phyloP scores from a whole-genome alignment of 208 protist genomes.

The Acanthamoeba lenticulata region DNA sequence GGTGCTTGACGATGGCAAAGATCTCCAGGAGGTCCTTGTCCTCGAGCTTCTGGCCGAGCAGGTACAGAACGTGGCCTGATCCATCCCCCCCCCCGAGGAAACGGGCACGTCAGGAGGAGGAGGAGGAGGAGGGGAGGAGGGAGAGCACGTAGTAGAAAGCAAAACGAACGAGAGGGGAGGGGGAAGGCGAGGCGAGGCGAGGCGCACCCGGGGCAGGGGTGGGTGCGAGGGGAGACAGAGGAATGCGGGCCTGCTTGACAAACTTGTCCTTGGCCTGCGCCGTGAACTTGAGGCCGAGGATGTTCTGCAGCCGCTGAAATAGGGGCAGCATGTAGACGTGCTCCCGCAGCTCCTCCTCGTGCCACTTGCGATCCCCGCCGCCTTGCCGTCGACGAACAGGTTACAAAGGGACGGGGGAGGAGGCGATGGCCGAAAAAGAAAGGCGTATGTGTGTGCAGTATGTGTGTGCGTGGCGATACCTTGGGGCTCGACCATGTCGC shows the following conservation, averaged over 20 bases:
- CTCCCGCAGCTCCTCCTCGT: neutral
- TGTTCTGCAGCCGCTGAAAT: neutral
- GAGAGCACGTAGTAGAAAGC: too few species aligned
- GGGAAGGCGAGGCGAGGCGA: too few species aligned
- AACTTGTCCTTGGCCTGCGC: neutral
- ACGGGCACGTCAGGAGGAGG: too few species aligned
- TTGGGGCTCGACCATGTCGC: neutral
- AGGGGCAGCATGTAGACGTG: constrained; percentile 11
- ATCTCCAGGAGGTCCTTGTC: constrained; percentile 34
- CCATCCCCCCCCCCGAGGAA: too few species aligned
- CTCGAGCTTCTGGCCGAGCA: neutral
- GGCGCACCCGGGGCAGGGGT: neutral
- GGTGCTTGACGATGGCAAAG: constrained; percentile 35
- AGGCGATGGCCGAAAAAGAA: too few species aligned
- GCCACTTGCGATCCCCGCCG: neutral
- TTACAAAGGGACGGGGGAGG: too few species aligned
- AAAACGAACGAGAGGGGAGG: too few species aligned
- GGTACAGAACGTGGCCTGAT: neutral
- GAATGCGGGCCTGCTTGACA: neutral
- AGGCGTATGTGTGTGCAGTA: too few species aligned
- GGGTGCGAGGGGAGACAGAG: neutral
- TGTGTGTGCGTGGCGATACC: too few species aligned
- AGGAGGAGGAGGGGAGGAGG: too few species aligned
- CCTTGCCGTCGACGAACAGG: too few species aligned
- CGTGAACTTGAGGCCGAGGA: neutral